Evolutionary conservation across 129 eudicot species (phyloP).

Genomic region (Centrapalus pauciflorus): DNA sequence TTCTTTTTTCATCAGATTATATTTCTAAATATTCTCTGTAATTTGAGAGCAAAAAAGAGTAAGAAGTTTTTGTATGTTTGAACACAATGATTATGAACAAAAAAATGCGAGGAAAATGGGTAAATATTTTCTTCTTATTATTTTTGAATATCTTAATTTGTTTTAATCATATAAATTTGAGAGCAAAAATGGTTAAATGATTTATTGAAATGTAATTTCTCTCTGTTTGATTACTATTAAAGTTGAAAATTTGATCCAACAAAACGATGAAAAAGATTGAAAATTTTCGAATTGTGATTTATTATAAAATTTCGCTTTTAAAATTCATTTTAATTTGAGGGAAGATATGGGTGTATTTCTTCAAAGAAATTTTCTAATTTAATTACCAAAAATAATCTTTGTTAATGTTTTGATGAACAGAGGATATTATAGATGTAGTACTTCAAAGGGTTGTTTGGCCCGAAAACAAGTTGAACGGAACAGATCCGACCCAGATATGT

Average conservation of each 20-base stretch:
- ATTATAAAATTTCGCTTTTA: neutral
- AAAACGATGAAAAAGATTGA: neutral
- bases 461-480: slow-evolving; percentile 98
- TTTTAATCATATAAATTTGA: too few species aligned
- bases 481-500: slow-evolving; percentile 95
- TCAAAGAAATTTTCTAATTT: neutral
- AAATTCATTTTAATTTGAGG: neutral
- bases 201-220: neutral
- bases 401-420: slow-evolving; percentile 38
- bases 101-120: too few species aligned
- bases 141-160: too few species aligned
- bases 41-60: neutral
- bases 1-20: neutral
- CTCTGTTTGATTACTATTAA: neutral
- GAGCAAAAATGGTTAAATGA: neutral
- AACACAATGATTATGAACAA: too few species aligned
- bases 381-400: neutral
- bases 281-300: neutral
- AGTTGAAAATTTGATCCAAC: neutral
- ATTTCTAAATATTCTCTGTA: neutral
- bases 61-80: neutral
- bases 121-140: too few species aligned
- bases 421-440: slow-evolving; percentile 96
- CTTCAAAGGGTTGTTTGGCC: slow-evolving; percentile 94
- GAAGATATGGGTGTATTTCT: neutral